Evolutionary conservation across 305 asterid species (phyloP).

Genomic region (Fraxinus velutina): DNA sequence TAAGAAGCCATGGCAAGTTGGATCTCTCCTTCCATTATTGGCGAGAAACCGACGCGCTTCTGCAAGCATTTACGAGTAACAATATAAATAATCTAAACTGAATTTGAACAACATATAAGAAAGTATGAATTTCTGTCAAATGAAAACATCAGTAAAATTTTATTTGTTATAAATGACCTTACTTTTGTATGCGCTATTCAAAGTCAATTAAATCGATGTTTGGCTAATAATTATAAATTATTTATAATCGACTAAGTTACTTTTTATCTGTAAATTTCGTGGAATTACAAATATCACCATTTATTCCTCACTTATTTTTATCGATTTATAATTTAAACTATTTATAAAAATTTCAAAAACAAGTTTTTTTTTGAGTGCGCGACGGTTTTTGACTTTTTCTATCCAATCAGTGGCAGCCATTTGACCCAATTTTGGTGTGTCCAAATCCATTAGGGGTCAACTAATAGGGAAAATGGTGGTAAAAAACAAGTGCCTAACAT

Average conservation of each 20-base stretch:
- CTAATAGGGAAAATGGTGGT: not conserved
- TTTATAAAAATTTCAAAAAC: no score
- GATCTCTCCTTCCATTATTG: slow-evolving; percentile 64
- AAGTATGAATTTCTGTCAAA: not conserved
- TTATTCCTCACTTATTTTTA: no score
- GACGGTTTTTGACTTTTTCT: not conserved
- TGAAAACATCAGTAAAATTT: not conserved
- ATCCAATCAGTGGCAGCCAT: not conserved
- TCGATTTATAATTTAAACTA: no score
- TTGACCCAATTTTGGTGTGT: not conserved
- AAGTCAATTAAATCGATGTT: not conserved
- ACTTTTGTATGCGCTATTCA: not conserved
- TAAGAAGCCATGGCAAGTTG: slow-evolving; percentile 53
- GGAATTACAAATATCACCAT: not conserved
- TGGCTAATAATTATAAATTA: not conserved
- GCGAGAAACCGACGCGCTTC: slow-evolving; percentile 79
- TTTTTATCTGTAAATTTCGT: not conserved
- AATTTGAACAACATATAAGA: not conserved
- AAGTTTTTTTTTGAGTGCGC: no score
- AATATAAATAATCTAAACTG: not conserved
- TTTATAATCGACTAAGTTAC: no score
- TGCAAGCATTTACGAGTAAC: slow-evolving; percentile 34
- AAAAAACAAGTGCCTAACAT: not conserved
- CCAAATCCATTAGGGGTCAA: slow-evolving; percentile 17
- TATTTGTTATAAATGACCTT: not conserved